Conservation (phyloP, 306 rosid species). For the Cyclanthera cordifolia region DNA sequence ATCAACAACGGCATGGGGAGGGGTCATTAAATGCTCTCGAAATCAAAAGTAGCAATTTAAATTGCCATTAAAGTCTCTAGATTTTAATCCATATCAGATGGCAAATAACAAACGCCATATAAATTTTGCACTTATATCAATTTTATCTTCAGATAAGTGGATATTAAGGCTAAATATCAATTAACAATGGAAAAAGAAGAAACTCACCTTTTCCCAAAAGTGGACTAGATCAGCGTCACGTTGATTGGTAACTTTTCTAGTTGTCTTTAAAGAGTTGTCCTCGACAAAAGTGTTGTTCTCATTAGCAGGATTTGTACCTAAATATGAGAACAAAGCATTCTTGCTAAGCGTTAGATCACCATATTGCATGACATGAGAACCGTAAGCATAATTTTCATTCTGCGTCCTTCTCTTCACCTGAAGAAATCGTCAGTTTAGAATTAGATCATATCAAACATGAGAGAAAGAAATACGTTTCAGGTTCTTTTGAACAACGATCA, state of each 20-base stretch:
- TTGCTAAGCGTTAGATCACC: slow-evolving; percentile 50
- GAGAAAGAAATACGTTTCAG: neutral
- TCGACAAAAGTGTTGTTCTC: slow-evolving; percentile 60
- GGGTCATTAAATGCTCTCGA: neutral
- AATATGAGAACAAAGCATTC: slow-evolving; percentile 37
- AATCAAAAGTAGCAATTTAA: neutral
- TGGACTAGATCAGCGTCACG: slow-evolving; percentile 95
- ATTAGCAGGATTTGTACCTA: slow-evolving; percentile 92
- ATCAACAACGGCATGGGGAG: neutral
- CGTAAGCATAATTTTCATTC: slow-evolving; percentile 34
- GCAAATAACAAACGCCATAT: neutral
- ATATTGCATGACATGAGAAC: slow-evolving; percentile 96
- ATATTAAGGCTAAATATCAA: neutral
- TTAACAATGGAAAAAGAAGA: slow-evolving; percentile 9
- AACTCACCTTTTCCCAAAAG: slow-evolving; percentile 83
- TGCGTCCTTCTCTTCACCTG: slow-evolving; percentile 80
- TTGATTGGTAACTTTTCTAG: slow-evolving; percentile 58
- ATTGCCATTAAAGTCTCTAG: neutral
- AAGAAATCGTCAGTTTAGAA: neutral
- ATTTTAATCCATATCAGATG: neutral
- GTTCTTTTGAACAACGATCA: neutral
- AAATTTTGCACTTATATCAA: neutral
- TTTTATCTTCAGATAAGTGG: neutral
- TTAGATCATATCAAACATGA: slow-evolving; percentile 1
- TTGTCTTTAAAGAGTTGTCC: slow-evolving; percentile 50